Percentiles rank a stretch among this genome's conserved stretches.
phyloP scores from a whole-genome alignment of 108 stramenopile species.

The Discostella stelligeroides region DNA sequence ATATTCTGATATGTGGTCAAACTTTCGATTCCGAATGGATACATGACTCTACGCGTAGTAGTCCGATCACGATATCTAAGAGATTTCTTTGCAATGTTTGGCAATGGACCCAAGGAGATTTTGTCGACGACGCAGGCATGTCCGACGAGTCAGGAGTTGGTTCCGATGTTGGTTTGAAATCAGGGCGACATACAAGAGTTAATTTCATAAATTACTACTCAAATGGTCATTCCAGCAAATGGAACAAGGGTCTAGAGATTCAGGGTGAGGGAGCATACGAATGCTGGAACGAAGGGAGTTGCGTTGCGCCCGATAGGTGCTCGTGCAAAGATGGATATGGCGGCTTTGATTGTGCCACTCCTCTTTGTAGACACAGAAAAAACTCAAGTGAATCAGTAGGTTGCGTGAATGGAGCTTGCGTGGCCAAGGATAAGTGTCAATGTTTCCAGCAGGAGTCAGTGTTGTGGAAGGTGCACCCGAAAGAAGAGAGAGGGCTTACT shows the following conservation, averaged over 20 bases:
- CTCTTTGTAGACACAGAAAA: constrained; percentile 79
- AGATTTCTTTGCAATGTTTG: constrained; percentile 67
- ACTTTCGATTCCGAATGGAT: constrained; percentile 29
- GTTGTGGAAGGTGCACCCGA: constrained; percentile 57
- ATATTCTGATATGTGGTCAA: constrained; percentile 50
- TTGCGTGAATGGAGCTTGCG: constrained; percentile 81
- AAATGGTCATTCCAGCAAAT: constrained; percentile 40
- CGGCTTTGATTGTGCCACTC: constrained; percentile 77
- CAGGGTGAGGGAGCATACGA: constrained; percentile 84
- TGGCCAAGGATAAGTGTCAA: constrained; percentile 66
- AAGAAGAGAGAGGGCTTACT: constrained; percentile 63
- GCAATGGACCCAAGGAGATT: constrained; percentile 84
- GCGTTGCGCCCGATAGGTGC: constrained; percentile 79
- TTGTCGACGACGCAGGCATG: constrained; percentile 66
- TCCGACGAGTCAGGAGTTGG: constrained; percentile 30
- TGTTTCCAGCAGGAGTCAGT: constrained; percentile 59
- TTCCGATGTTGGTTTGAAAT: constrained; percentile 36
- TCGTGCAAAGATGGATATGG: constrained; percentile 81
- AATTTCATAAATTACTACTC: constrained; percentile 75
- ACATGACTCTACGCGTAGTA: background rate
- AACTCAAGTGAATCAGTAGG: constrained; percentile 46
- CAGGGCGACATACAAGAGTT: constrained; percentile 65
- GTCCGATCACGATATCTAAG: constrained; percentile 40
- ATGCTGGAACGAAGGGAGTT: constrained; percentile 65
- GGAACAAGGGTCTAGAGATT: constrained; percentile 49